A percentile compares a stretch with the other conserved stretches of the same genome.
phyloP scores from a whole-genome alignment of 1,284 basidiomycete genomes.

The Rhodotorula sp. region DNA sequence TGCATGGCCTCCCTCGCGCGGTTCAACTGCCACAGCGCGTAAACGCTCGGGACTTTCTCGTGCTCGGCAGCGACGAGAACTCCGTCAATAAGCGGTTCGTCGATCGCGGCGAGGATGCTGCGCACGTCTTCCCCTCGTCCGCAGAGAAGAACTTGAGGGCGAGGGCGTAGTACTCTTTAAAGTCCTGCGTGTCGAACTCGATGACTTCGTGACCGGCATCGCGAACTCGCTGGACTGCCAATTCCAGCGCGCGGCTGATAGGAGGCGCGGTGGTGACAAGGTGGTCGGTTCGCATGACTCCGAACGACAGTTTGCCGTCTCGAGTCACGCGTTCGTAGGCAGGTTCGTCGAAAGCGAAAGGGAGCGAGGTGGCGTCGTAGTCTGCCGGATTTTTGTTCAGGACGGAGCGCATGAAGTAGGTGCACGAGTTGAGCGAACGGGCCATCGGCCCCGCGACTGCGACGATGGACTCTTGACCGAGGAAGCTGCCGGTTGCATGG shows the following conservation, averaged over 20 bases:
- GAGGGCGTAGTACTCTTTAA: slow-evolving; percentile 43
- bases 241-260: slow-evolving; percentile 48
- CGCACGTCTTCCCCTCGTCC: slow-evolving; percentile 38
- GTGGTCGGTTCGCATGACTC: slow-evolving; percentile 52
- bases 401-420: slow-evolving; percentile 47
- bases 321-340: slow-evolving; percentile 35
- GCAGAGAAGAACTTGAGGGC: slow-evolving; percentile 38
- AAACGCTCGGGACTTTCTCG: slow-evolving; percentile 49
- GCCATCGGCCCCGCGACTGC: slow-evolving; percentile 49
- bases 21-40: slow-evolving; percentile 58
- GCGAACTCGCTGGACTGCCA: slow-evolving; percentile 43
- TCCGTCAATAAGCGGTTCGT: slow-evolving; percentile 40
- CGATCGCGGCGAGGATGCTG: slow-evolving; percentile 33
- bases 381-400: slow-evolving; percentile 47
- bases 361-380: slow-evolving; percentile 45
- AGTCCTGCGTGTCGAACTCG: slow-evolving; percentile 38
- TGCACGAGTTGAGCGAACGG: slow-evolving; percentile 47
- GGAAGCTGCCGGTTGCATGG: slow-evolving; percentile 9
- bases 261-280: slow-evolving; percentile 50
- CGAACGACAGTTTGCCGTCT: slow-evolving; percentile 43
- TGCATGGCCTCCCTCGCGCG: slow-evolving; percentile 53
- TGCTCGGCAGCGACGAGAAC: slow-evolving; percentile 2
- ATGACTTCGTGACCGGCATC: slow-evolving; percentile 17
- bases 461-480: slow-evolving; percentile 44
- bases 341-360: background rate